These are phyloP conservation scores for Pulicaria dysenterica DNA, from an alignment of 129 eudicot species.

Conservation along the genomic window DNA sequence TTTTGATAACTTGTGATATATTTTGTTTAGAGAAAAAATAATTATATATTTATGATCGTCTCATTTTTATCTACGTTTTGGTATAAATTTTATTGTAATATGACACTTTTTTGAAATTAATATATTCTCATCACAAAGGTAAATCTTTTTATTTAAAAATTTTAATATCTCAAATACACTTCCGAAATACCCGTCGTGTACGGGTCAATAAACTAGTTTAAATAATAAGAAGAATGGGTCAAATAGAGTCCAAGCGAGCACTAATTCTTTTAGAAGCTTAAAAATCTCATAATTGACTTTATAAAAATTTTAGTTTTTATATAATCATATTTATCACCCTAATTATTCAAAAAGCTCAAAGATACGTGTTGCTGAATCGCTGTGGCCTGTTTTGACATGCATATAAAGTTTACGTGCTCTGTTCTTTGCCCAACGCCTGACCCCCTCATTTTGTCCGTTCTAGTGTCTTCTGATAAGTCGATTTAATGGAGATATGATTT, in stretches of 20 bases:
- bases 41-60: too few species aligned
- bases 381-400: not conserved
- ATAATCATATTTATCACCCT: not conserved
- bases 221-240: not conserved
- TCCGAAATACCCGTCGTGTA: too few species aligned
- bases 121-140: too few species aligned
- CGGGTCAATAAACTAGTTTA: too few species aligned
- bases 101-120: too few species aligned
- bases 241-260: not conserved
- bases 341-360: not conserved
- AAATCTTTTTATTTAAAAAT: too few species aligned
- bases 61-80: too few species aligned
- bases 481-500: not conserved
- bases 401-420: not conserved
- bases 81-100: too few species aligned
- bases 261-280: not conserved
- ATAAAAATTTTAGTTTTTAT: not conserved
- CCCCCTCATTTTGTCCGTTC: not conserved
- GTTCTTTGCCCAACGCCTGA: not conserved
- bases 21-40: too few species aligned
- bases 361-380: not conserved
- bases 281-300: not conserved
- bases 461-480: slow-evolving; percentile 1
- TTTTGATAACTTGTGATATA: too few species aligned
- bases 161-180: too few species aligned